Percentiles rank a stretch among this genome's conserved stretches.
Evolutionary conservation across 2,329 filamentous ascomycete species (phyloP).

Genomic region (Ceratocystis colombiana): DNA sequence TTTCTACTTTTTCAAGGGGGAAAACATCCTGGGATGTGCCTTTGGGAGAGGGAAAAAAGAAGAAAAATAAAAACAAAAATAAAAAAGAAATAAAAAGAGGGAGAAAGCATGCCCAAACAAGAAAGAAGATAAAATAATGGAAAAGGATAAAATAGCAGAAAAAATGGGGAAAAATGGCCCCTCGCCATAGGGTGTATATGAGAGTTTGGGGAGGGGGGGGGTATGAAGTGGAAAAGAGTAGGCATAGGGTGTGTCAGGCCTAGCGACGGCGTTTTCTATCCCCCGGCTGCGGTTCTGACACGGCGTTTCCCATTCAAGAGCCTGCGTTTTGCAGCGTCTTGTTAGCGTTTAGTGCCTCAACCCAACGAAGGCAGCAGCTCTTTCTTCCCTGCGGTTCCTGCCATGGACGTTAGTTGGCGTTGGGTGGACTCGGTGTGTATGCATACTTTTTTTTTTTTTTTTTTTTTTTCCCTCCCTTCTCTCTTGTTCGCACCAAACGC

Average conservation of each 20-base stretch:
- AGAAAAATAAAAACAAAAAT: neutral
- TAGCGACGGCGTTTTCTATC: too few species aligned
- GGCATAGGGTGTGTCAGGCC: too few species aligned
- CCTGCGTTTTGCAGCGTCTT: too few species aligned
- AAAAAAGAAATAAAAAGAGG: neutral
- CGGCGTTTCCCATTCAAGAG: too few species aligned
- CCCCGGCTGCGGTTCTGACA: too few species aligned
- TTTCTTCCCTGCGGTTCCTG: neutral
- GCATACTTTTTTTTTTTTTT: neutral
- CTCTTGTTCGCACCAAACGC: too few species aligned
- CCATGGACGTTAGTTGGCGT: neutral
- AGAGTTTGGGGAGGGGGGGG: too few species aligned
- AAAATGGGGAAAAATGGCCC: too few species aligned
- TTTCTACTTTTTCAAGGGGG: conserved; percentile 3
- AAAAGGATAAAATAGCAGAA: too few species aligned
- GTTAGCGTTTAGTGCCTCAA: neutral
- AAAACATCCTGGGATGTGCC: neutral
- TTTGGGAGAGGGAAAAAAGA: neutral
- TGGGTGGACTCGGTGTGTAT: neutral
- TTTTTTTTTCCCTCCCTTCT: neutral
- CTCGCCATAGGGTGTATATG: too few species aligned
- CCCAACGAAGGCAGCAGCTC: neutral
- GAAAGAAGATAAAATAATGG: neutral
- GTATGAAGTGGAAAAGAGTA: too few species aligned
- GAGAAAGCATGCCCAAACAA: neutral